Base-by-base conservation (phyloP, 2,329 filamentous ascomycete species). In the Alternaria arborescens region DNA sequence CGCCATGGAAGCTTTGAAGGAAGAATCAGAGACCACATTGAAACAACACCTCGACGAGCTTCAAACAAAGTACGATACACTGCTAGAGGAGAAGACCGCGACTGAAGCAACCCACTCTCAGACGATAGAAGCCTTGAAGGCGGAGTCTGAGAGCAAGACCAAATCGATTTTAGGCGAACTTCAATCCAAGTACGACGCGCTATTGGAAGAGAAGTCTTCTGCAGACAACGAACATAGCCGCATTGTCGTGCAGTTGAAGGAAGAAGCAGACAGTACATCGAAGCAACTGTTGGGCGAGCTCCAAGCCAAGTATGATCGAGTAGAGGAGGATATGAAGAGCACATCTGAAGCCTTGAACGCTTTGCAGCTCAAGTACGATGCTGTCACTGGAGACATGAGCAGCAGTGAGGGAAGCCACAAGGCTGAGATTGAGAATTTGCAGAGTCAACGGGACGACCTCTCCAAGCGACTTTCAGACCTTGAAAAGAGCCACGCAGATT, bases 1-100 rank as follows among this genome's bases (percentile, higher is more conserved):
- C 28, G 72, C 71, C 2, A 62, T 76, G 14, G 65, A 75, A 24
- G 64, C 69, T 11, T 40, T 75, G 14, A 70, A 71, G 57, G 41
- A 70, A 36, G 69, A 74, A 26, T 68, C 61, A 8, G 63, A 70
- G 12, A 62, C 46, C 22, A 51, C 67, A 4, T 69, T 71, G 1
- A 71, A 67, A 26, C 51, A 55, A 46, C 47, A 58, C 2, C 46
- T 65, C 3, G 55, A 50, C 4, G 62, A 67, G 20, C 36, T 66
- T 4, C 64, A 68, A 40, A 44, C 56, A 36, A 70, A 66, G 28
- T 65, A 69, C 52, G 64, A 60, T 26, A 16, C 44, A 24, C 18
- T 62, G 14, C n/a, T 65, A 14, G 34, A 52, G 18, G 55, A 60
- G 12, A 55, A 60, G 46, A 48, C 14, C 1, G 26, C 48, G 8